Base-by-base conservation (phyloP, 73 alveolate species). In the Uronychia setigera region DNA sequence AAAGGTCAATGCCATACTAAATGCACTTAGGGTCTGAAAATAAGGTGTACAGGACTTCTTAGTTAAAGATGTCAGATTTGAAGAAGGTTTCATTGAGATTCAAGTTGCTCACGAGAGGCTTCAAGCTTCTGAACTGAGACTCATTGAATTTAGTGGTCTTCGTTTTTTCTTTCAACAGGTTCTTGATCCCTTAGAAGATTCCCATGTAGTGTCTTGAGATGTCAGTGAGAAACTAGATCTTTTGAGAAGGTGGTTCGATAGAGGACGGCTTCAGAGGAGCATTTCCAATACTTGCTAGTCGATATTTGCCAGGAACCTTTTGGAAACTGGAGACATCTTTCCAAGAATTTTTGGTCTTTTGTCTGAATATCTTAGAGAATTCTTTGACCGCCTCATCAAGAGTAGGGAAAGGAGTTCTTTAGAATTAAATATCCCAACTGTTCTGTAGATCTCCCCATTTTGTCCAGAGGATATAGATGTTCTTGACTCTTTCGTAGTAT, bases 321-420 rank as follows among this genome's bases (percentile, higher is more conserved):
- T 9, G 0, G 81, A 77, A 84, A 32, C 35, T 58, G 1, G 76
- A 57, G 26, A 67, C 59, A 1, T 86, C 83, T 14, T 34, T 60
- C 92, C 92, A 86, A 25, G 67, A 46, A 78, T 80, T 26, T 33
- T 91, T 91, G 31, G 94, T 82, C 35, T 88, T 88, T 34, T 88
- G 81, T 58, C 80, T 82, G 80, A 88, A 88, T 0, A 88, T 80
- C 80, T 78, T 88, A 0, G 29, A 29, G 57, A 88, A 88, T 57
- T 88, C 94, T 32, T 83, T 78, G 19, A 27, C 35, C n/a, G 91
- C 94, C 25, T 35, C 91, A 1, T 75, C 80, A 0, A 27, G 28
- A 34, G 46, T 57, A 9, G 57, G 76, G 29, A 83, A 83, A 74
- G 90, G 90, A 75, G 90, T 83, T 60, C 84, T 60, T 29, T 83